Evolutionary conservation across 2,329 filamentous ascomycete genomes (phyloP).

Genomic region (Diaporthe aspalathi): DNA sequence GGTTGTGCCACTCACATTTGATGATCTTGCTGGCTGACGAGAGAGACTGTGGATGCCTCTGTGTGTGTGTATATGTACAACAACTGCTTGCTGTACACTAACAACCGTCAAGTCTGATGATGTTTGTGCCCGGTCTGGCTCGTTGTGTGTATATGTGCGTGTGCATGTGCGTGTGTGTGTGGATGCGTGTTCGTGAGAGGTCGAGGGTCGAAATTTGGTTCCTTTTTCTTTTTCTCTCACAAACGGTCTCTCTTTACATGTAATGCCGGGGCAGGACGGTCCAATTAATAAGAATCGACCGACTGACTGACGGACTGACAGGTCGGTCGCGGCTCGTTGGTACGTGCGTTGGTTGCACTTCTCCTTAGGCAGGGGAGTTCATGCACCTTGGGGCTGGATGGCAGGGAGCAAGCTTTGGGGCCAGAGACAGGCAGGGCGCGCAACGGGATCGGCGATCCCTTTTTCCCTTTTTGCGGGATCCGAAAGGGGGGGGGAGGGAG

Average conservation of each 20-base stretch:
- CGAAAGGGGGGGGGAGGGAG: slow-evolving; percentile 2
- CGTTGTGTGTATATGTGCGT: not conserved
- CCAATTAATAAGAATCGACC: slow-evolving; percentile 27
- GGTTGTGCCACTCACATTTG: slow-evolving; percentile 8
- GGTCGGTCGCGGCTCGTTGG: slow-evolving; percentile 15
- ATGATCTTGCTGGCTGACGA: not conserved
- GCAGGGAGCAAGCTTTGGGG: slow-evolving; percentile 24
- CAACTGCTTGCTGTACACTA: slow-evolving; percentile 7
- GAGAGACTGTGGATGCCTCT: not conserved
- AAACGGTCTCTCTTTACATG: not conserved
- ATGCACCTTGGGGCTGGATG: slow-evolving; percentile 10
- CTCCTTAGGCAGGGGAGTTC: slow-evolving; percentile 13
- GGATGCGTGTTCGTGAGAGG: not conserved
- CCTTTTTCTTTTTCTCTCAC: not conserved
- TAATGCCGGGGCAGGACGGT: not conserved
- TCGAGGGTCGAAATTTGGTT: not conserved
- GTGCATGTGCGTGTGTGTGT: no score
- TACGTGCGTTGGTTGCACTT: slow-evolving; percentile 7
- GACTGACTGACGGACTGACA: not conserved
- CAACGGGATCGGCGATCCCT: slow-evolving; percentile 24
- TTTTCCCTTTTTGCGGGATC: slow-evolving; percentile 19
- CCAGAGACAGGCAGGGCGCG: slow-evolving; percentile 9
- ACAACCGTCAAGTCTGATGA: not conserved
- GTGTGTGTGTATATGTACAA: not conserved
- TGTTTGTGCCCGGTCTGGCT: not conserved